Percentiles rank a stretch among this genome's conserved stretches.
Evolutionary conservation across 1,284 basidiomycete genomes (phyloP).

Genomic region (Ganoderma resinaceum): DNA sequence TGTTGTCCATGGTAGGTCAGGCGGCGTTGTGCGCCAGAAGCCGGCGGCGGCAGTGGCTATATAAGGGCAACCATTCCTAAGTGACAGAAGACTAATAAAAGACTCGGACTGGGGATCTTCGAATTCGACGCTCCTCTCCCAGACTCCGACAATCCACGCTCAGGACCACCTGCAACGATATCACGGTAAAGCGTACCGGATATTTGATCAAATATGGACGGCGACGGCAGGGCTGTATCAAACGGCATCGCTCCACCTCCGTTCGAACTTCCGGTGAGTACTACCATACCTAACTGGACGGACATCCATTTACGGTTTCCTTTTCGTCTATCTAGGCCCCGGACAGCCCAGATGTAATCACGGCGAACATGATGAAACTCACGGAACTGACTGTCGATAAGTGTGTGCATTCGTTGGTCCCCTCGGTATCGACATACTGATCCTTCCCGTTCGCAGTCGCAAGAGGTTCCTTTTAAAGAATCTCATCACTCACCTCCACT

Average conservation of each 20-base stretch:
- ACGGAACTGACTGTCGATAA: slow-evolving; percentile 50
- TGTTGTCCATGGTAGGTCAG: slow-evolving; percentile 21
- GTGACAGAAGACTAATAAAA: neutral
- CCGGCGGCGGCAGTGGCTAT: neutral
- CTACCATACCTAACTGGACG: neutral
- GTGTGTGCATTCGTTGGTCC: slow-evolving; percentile 38
- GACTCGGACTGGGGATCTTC: neutral
- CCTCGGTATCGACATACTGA: neutral
- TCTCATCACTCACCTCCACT: slow-evolving; percentile 61
- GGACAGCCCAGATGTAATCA: slow-evolving; percentile 60
- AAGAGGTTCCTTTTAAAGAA: slow-evolving; percentile 48
- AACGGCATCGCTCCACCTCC: slow-evolving; percentile 42
- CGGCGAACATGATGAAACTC: slow-evolving; percentile 59
- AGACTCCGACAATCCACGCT: neutral
- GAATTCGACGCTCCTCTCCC: slow-evolving; percentile 2
- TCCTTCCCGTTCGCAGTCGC: slow-evolving; percentile 28
- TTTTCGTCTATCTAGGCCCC: slow-evolving; percentile 47
- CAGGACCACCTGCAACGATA: neutral
- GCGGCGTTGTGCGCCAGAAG: slow-evolving; percentile 1
- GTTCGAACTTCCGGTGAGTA: slow-evolving; percentile 41
- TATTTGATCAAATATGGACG: neutral
- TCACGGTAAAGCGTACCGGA: neutral
- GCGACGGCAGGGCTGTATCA: slow-evolving; percentile 32
- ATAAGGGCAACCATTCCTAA: slow-evolving; percentile 16
- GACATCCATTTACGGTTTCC: slow-evolving; percentile 2